phyloP scores from a whole-genome alignment of 1,284 basidiomycete genomes.

The Ustilago lituana region DNA sequence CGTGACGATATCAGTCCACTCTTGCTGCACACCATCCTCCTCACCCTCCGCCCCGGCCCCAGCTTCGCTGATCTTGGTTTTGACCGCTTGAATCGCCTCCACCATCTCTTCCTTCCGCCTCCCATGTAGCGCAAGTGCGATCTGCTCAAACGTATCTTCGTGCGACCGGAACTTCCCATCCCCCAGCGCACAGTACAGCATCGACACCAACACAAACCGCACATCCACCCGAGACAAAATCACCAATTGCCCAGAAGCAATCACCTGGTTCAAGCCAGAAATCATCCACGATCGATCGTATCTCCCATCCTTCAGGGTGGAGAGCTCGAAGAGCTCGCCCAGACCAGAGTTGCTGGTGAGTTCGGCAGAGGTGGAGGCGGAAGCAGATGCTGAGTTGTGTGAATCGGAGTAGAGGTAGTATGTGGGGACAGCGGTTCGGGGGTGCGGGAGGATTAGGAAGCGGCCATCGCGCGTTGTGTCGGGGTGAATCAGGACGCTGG shows the following conservation, averaged over 20 bases:
- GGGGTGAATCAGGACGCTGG: slow-evolving; percentile 30
- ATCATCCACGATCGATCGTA: slow-evolving; percentile 42
- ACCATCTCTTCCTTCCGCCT: slow-evolving; percentile 12
- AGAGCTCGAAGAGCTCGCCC: slow-evolving; percentile 24
- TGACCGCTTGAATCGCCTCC: slow-evolving; percentile 4
- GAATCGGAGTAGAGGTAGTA: slow-evolving; percentile 25
- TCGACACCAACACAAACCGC: slow-evolving; percentile 23
- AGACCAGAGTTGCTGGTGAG: too few relatives aligned
- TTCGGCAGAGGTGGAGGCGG: neutral
- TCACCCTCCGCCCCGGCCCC: neutral
- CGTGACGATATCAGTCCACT: slow-evolving; percentile 36
- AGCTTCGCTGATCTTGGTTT: neutral
- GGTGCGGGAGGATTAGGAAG: slow-evolving; percentile 43
- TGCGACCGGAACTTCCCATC: slow-evolving; percentile 23
- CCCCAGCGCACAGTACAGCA: slow-evolving; percentile 10
- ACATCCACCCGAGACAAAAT: slow-evolving; percentile 23
- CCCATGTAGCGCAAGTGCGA: slow-evolving; percentile 8
- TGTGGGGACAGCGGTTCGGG: slow-evolving; percentile 22
- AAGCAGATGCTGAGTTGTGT: neutral
- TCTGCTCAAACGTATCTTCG: slow-evolving; percentile 41
- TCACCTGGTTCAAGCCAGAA: slow-evolving; percentile 17
- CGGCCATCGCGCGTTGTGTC: slow-evolving; percentile 8
- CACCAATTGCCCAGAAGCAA: slow-evolving; percentile 30
- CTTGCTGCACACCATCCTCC: slow-evolving; percentile 7
- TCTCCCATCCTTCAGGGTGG: slow-evolving; percentile 21